Conservation (phyloP, 208 protist genomes). For the Leishmania amazonensis region DNA sequence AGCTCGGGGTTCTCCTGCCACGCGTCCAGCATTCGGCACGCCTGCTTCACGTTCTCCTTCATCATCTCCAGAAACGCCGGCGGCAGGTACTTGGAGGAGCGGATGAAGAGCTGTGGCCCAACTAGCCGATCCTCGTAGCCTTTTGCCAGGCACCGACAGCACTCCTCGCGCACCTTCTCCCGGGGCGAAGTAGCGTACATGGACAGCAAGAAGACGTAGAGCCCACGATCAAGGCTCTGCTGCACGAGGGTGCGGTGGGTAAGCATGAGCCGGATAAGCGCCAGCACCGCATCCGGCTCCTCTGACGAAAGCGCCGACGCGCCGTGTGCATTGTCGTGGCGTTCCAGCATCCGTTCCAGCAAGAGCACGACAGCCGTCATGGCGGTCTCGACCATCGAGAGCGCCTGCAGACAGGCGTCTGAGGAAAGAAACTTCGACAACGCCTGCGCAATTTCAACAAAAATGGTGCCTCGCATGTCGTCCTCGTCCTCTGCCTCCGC, state of each 20-base stretch:
- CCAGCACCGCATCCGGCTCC: constrained; percentile 15
- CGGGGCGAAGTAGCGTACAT: constrained; percentile 56
- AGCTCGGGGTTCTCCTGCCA: constrained; percentile 94
- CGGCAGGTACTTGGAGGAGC: constrained; percentile 80
- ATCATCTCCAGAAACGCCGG: constrained; percentile 91
- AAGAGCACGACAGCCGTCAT: constrained; percentile 30
- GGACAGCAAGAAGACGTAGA: constrained; percentile 75
- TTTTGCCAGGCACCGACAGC: constrained; percentile 60
- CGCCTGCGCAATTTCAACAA: constrained; percentile 39
- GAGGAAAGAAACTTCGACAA: constrained; percentile 30
- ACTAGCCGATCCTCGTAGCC: constrained; percentile 83
- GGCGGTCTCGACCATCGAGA: constrained; percentile 28
- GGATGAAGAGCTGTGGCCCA: constrained; percentile 81
- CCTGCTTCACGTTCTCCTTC: constrained; percentile 77
- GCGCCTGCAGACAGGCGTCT: constrained; percentile 27
- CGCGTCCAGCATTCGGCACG: constrained; percentile 85
- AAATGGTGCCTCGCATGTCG: not conserved
- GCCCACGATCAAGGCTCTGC: constrained; percentile 71
- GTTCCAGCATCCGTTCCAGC: constrained; percentile 17
- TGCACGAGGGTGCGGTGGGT: constrained; percentile 54
- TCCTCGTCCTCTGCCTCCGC: not conserved
- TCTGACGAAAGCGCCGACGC: constrained; percentile 2
- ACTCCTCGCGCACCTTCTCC: constrained; percentile 48
- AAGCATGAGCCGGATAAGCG: constrained; percentile 37
- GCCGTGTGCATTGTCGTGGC: not conserved